Base-by-base conservation (phyloP, 2,329 filamentous ascomycete species). In the Scortechinia acanthostroma region DNA sequence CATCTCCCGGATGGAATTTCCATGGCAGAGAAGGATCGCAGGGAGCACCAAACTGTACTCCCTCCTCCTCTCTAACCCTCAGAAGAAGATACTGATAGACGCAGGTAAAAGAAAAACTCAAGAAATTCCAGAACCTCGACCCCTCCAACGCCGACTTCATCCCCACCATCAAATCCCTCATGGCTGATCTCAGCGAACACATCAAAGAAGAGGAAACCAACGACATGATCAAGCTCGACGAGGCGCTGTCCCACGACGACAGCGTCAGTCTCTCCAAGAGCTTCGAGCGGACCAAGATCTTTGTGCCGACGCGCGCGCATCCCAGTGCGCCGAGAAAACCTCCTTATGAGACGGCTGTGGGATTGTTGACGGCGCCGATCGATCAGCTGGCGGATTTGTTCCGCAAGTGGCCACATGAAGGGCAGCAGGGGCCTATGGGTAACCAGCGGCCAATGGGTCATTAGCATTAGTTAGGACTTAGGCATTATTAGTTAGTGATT, bases 361-460 rank as follows among this genome's bases (percentile, higher is more conserved):
- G 72, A 0, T 51, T 83, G 19, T 49, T 83, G 56, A 60, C 71
- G 0, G 74, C 77, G 14, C 77, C 77, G 0, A 61, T 82, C 16
- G 79, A 82, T 54, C 69, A 68, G 47, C 49, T 83, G 22, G 60
- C 59, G 28, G 76, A 82, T 55, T 43, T 78, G 4, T 77, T 80
- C 50, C 59, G 70, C 17, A 74, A 71, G 53, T 83, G 78, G 51
- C 74, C 73, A 2, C 58, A 68, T 21, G 46, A 60, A 45, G 17
- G n/a, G n/a, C n/a, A n/a, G n/a, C n/a, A n/a, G n/a, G n/a, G n/a
- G n/a, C n/a, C n/a, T n/a, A n/a, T n/a, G n/a, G n/a, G n/a, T n/a
- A n/a, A n/a, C n/a, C n/a, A n/a, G n/a, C n/a, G n/a, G n/a, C n/a
- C n/a, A n/a, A n/a, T n/a, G n/a, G n/a, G n/a, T n/a, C n/a, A n/a